A percentile compares a stretch with the other conserved stretches of the same genome.
Conservation (phyloP, 1,284 basidiomycete species). For the Leccinum solheimii region DNA sequence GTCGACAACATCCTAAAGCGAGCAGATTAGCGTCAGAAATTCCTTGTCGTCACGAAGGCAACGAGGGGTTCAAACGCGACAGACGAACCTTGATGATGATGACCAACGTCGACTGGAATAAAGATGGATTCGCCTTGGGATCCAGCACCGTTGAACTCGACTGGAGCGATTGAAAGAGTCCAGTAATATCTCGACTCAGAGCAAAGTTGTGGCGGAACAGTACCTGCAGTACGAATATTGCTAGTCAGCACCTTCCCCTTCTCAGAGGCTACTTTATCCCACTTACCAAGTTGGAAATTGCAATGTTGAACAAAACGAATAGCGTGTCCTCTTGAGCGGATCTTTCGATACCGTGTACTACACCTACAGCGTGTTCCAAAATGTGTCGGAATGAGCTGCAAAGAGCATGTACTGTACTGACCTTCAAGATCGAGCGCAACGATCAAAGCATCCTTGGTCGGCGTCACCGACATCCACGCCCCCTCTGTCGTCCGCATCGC, state of each 20-base stretch:
- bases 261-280: not conserved
- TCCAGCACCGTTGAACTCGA: conserved; percentile 59
- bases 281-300: conserved; percentile 54
- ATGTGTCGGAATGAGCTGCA: not conserved
- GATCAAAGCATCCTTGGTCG: conserved; percentile 52
- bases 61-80: not conserved
- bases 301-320: conserved; percentile 63
- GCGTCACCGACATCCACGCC: conserved; percentile 68
- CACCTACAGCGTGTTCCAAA: conserved; percentile 39
- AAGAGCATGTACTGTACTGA: conserved; percentile 5
- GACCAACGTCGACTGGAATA: conserved; percentile 59
- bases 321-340: conserved; percentile 64
- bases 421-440: conserved; percentile 69
- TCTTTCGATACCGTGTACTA: conserved; percentile 58
- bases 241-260: not conserved
- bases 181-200: conserved; percentile 55
- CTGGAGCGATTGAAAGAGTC: conserved; percentile 65
- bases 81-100: conserved; percentile 60
- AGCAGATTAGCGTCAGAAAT: not conserved
- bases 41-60: not conserved
- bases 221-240: conserved; percentile 38
- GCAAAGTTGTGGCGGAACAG: conserved; percentile 68
- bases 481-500: conserved; percentile 69
- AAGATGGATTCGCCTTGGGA: conserved; percentile 53
- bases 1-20: conserved; percentile 55